phyloP scores from a whole-genome alignment of 345 rosid species.

The Hibiscus tridactylites region DNA sequence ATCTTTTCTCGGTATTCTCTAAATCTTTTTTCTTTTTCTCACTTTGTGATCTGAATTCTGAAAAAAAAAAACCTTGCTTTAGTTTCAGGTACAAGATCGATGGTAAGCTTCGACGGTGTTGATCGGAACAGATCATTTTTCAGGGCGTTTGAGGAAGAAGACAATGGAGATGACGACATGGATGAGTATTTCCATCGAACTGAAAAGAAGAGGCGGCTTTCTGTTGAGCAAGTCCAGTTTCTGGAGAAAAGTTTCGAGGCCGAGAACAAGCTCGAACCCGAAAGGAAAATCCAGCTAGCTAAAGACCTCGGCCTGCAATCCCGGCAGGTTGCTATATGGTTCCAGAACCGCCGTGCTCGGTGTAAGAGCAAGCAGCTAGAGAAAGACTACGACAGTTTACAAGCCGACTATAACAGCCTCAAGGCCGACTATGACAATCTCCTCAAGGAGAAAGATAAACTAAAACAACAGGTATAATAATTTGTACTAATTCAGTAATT shows the following conservation, averaged over 20 bases:
- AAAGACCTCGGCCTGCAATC: constrained; percentile 60
- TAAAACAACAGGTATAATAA: constrained; percentile 43
- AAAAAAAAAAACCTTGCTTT: neutral
- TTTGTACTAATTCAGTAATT: neutral
- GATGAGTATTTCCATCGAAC: constrained; percentile 37
- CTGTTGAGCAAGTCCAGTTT: constrained; percentile 41
- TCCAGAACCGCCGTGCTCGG: constrained; percentile 59
- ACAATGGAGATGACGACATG: constrained; percentile 38
- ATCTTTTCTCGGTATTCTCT: constrained; percentile 38
- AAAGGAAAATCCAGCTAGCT: constrained; percentile 57
- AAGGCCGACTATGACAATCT: constrained; percentile 40
- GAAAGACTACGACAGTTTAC: constrained; percentile 45
- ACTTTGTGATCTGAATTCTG: neutral
- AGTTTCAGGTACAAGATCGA: constrained; percentile 33
- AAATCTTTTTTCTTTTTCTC: neutral
- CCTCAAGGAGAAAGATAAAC: constrained; percentile 34
- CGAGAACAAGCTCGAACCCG: constrained; percentile 63
- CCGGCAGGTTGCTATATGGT: constrained; percentile 64
- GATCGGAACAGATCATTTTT: constrained; percentile 19
- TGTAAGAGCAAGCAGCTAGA: constrained; percentile 54
- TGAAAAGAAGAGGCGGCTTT: constrained; percentile 46
- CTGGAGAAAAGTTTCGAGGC: constrained; percentile 53
- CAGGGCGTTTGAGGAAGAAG: constrained; percentile 32
- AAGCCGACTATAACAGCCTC: constrained; percentile 39
- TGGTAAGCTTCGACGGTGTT: constrained; percentile 41